These are phyloP conservation scores for Tetrapisispora taiwanensis DNA, from an alignment of 805 yeast species.

Conservation along the genomic window DNA sequence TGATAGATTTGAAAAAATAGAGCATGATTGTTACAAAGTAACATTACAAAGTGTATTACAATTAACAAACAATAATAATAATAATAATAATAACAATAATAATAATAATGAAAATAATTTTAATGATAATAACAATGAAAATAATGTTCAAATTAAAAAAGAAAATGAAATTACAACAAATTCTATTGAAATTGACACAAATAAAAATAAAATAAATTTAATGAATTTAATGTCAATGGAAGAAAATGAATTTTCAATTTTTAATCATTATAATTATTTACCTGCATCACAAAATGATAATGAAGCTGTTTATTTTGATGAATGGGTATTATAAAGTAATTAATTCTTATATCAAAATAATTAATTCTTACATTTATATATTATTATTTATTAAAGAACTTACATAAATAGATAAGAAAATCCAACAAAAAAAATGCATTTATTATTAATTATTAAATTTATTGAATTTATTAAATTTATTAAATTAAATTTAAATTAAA, in stretches of 20 bases:
- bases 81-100: neutral
- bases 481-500: too few species aligned
- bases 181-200: conserved; percentile 31
- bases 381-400: too few species aligned
- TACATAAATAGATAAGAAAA: neutral
- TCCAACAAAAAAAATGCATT: neutral
- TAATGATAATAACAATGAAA: conserved; percentile 1
- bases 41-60: conserved; percentile 76
- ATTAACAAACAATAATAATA: conserved; percentile 31
- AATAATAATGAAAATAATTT: neutral
- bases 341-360: too few species aligned
- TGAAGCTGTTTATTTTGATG: conserved; percentile 40
- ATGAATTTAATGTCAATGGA: conserved; percentile 2
- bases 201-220: neutral
- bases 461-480: too few species aligned
- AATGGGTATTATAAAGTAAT: conserved; percentile 28
- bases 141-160: conserved; percentile 35
- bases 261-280: conserved; percentile 34
- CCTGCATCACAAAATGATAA: conserved; percentile 32
- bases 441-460: too few species aligned
- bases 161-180: conserved; percentile 32
- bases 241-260: conserved; percentile 33
- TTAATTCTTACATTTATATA: neutral
- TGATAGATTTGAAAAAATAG: conserved; percentile 64
- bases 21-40: conserved; percentile 59